phyloP scores from a whole-genome alignment of 2,329 filamentous ascomycete species.

The Xylaria polymorpha region DNA sequence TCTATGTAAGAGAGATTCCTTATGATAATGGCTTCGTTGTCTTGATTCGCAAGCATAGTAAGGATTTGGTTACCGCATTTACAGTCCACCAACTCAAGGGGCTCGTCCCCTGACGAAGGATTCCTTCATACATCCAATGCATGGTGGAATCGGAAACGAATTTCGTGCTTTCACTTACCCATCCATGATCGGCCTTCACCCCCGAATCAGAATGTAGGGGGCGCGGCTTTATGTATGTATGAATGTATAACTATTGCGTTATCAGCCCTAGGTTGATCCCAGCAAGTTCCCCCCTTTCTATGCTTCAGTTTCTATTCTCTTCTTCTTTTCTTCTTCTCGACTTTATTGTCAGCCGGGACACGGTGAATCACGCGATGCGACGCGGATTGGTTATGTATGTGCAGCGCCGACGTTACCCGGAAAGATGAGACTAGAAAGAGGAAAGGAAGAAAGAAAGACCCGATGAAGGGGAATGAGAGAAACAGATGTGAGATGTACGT shows the following conservation, averaged over 20 bases:
- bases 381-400: neutral
- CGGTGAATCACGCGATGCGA: neutral
- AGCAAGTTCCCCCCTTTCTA: neutral
- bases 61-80: constrained; percentile 26
- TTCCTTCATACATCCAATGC: constrained; percentile 5
- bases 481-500: constrained; percentile 16
- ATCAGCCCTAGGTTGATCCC: constrained; percentile 14
- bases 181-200: neutral
- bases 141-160: constrained; percentile 11
- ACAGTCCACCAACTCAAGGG: constrained; percentile 9
- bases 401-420: neutral
- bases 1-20: neutral
- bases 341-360: neutral
- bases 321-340: neutral
- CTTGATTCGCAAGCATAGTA: neutral
- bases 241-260: constrained; percentile 29
- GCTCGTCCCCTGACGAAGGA: neutral
- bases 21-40: constrained; percentile 15
- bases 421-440: constrained; percentile 4
- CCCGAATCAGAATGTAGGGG: neutral
- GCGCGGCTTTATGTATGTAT: constrained; percentile 20
- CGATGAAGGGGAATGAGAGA: neutral
- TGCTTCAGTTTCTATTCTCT: neutral
- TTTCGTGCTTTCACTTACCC: neutral
- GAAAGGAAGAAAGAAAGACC: neutral